Percentiles rank a stretch among this genome's conserved stretches.
phyloP scores from a whole-genome alignment of 305 asterid genomes.

The Ajuga reptans region DNA sequence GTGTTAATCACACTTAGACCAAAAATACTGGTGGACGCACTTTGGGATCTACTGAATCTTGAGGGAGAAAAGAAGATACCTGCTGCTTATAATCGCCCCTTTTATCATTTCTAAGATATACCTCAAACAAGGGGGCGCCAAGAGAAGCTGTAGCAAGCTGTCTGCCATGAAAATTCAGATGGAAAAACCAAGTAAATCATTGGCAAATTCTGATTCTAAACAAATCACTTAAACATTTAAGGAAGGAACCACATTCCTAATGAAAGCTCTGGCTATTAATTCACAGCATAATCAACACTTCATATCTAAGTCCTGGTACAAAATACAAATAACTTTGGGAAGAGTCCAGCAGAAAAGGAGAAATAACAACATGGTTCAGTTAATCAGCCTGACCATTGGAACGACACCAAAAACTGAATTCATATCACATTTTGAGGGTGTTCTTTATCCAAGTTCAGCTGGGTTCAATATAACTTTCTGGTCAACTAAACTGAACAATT shows the following conservation, averaged over 20 bases:
- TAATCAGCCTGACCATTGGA: neutral
- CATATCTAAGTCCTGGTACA: neutral
- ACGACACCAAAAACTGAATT: neutral
- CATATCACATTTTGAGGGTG: neutral
- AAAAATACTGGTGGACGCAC: neutral
- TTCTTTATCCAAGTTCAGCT: too few species aligned
- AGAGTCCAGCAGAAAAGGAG: neutral
- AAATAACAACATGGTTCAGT: neutral
- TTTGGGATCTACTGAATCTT: neutral
- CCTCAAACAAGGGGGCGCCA: constrained; percentile 83
- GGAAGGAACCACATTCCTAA: constrained; percentile 12
- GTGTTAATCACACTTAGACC: neutral
- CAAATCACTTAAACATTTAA: neutral
- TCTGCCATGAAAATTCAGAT: constrained; percentile 41
- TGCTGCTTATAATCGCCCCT: constrained; percentile 61
- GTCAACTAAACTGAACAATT: neutral
- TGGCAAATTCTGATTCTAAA: constrained; percentile 5
- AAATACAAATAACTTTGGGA: neutral
- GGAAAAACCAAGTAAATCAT: constrained; percentile 22
- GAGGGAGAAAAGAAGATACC: constrained; percentile 40
- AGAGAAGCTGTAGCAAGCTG: constrained; percentile 70
- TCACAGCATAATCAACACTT: neutral
- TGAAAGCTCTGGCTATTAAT: neutral
- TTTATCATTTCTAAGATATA: constrained; percentile 55
- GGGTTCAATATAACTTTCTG: too few species aligned